These are phyloP conservation scores for Fraxinus pennsylvanica DNA, from an alignment of 257 asterid species.

Conservation along the genomic window DNA sequence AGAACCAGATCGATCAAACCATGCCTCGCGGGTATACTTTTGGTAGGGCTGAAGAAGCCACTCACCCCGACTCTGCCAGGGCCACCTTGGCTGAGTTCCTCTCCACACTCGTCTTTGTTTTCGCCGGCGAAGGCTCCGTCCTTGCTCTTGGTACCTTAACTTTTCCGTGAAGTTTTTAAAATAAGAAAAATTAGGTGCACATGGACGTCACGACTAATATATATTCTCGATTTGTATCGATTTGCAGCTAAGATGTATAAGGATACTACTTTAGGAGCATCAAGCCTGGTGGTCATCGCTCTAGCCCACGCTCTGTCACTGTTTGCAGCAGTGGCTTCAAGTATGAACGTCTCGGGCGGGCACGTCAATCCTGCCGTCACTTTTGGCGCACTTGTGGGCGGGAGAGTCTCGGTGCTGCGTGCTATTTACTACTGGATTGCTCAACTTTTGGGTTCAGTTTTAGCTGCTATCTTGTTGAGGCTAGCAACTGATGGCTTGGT, in stretches of 20 bases:
- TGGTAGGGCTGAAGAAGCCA: slow-evolving; percentile 88
- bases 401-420: slow-evolving; percentile 70
- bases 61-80: slow-evolving; percentile 81
- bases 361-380: slow-evolving; percentile 93
- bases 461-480: slow-evolving; percentile 70
- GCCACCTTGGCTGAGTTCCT: slow-evolving; percentile 84
- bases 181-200: background rate
- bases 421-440: slow-evolving; percentile 89
- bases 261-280: slow-evolving; percentile 51
- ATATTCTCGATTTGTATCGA: background rate
- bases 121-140: slow-evolving; percentile 85
- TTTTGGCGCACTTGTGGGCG: slow-evolving; percentile 87
- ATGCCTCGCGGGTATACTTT: slow-evolving; percentile 80
- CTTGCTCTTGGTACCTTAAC: slow-evolving; percentile 64
- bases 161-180: background rate
- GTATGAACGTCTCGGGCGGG: slow-evolving; percentile 92
- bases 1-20: background rate
- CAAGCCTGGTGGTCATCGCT: slow-evolving; percentile 58
- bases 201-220: background rate
- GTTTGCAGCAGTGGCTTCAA: slow-evolving; percentile 81
- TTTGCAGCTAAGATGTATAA: slow-evolving; percentile 59
- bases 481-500: slow-evolving; percentile 72
- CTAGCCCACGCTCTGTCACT: slow-evolving; percentile 72
- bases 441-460: slow-evolving; percentile 81
- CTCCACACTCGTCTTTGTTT: slow-evolving; percentile 85